These are phyloP conservation scores for Xylaria flabelliformis DNA, from an alignment of 495 filamentous ascomycete species.

Conservation along the genomic window DNA sequence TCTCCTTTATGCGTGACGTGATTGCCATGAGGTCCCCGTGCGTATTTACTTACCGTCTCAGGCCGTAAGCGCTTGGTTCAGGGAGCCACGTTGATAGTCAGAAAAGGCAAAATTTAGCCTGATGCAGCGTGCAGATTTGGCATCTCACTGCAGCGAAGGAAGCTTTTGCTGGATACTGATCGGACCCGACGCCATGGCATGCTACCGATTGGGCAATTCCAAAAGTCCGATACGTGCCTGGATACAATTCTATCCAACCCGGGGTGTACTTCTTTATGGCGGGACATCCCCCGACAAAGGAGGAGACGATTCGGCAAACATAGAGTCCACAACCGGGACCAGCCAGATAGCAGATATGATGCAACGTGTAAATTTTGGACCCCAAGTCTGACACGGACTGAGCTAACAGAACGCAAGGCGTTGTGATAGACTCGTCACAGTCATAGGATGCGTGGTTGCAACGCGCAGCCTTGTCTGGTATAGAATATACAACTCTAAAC, in stretches of 20 bases:
- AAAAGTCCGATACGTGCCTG: not conserved
- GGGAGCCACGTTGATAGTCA: not conserved
- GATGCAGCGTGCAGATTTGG: constrained; percentile 16
- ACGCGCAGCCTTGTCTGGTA: not conserved
- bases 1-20: not conserved
- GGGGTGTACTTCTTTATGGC: not conserved
- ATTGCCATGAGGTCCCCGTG: not conserved
- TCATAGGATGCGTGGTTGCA: not conserved
- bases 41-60: not conserved
- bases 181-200: constrained; percentile 24
- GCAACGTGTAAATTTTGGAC: not conserved
- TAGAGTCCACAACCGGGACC: not conserved
- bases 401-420: not conserved
- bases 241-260: not conserved
- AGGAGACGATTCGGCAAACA: not conserved
- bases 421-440: not conserved
- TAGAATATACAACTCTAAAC: not conserved
- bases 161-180: constrained; percentile 11
- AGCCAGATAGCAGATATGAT: not conserved
- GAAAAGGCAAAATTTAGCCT: not conserved
- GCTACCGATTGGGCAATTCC: constrained; percentile 22
- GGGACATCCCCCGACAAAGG: not conserved
- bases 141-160: constrained; percentile 23
- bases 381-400: not conserved
- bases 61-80: constrained; percentile 9